These are phyloP conservation scores for Talaromyces sp. DNA, from an alignment of 2,329 filamentous ascomycete genomes.

Conservation along the genomic window DNA sequence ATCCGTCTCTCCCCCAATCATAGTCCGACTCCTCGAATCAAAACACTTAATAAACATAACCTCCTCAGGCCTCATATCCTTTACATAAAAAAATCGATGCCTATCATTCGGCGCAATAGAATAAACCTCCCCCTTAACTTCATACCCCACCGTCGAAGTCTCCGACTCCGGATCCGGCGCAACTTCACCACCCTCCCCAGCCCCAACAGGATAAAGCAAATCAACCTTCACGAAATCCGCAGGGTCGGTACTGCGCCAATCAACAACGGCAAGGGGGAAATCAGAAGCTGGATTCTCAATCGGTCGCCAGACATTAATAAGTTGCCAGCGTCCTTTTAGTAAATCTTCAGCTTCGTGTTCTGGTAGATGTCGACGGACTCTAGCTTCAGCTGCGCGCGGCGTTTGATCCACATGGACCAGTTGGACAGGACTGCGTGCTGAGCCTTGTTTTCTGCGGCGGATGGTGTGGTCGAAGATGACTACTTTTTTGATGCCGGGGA, in stretches of 20 bases:
- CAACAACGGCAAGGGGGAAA: constrained; percentile 69
- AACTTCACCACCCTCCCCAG: constrained; percentile 62
- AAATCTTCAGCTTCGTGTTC: constrained; percentile 59
- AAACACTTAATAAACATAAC: constrained; percentile 61
- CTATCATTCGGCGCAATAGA: constrained; percentile 59
- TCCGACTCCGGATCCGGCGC: constrained; percentile 52
- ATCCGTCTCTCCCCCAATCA: constrained; percentile 41
- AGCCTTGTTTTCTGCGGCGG: constrained; percentile 56
- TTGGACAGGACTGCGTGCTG: constrained; percentile 67
- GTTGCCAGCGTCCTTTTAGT: constrained; percentile 62
- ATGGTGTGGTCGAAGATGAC: constrained; percentile 76
- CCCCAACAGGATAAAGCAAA: constrained; percentile 63
- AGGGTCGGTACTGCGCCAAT: constrained; percentile 61
- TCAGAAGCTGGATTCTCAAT: constrained; percentile 66
- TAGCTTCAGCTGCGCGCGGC: constrained; percentile 60
- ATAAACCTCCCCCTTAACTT: constrained; percentile 65
- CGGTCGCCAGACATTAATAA: constrained; percentile 73
- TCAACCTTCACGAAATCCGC: constrained; percentile 64
- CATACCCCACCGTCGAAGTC: constrained; percentile 62
- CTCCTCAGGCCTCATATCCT: constrained; percentile 66
- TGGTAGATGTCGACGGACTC: constrained; percentile 64
- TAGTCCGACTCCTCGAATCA: constrained; percentile 50
- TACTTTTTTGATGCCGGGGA: constrained; percentile 62
- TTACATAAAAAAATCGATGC: constrained; percentile 67
- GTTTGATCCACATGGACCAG: constrained; percentile 75